A percentile compares a stretch with the other conserved stretches of the same genome.
Evolutionary conservation across 2,329 filamentous ascomycete species (phyloP).

Genomic region (Botrytis squamosa): DNA sequence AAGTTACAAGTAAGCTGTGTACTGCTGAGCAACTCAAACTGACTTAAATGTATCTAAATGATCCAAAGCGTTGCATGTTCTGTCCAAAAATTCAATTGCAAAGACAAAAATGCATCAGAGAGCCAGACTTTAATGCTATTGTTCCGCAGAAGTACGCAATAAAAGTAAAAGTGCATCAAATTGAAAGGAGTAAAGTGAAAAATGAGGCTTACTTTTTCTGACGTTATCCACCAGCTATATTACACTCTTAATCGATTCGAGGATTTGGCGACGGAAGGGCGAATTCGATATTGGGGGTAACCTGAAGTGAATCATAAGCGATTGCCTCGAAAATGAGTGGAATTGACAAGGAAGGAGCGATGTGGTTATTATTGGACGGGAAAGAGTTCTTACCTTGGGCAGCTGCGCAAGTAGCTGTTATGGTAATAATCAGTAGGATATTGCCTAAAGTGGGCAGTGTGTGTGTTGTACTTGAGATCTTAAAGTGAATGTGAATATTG

Average conservation of each 20-base stretch:
- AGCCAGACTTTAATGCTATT: background rate
- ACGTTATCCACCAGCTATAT: background rate
- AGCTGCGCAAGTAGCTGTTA: background rate
- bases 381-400: background rate
- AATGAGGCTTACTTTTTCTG: background rate
- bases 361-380: background rate
- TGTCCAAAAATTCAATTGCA: background rate
- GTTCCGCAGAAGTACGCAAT: background rate
- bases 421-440: background rate
- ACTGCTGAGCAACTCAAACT: background rate
- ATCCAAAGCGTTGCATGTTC: background rate
- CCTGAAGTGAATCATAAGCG: background rate
- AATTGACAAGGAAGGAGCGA: background rate
- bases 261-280: background rate
- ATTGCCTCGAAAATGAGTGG: background rate
- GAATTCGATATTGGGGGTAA: background rate
- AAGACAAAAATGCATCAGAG: background rate
- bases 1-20: background rate
- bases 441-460: background rate
- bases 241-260: background rate
- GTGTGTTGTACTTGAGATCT: background rate
- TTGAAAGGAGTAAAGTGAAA: background rate
- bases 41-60: background rate
- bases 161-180: background rate
- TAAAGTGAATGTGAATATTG: background rate